Percentiles rank a stretch among this genome's conserved stretches.
Evolutionary conservation across 1,284 basidiomycete genomes (phyloP).

Genomic region (Trametes pubescens): DNA sequence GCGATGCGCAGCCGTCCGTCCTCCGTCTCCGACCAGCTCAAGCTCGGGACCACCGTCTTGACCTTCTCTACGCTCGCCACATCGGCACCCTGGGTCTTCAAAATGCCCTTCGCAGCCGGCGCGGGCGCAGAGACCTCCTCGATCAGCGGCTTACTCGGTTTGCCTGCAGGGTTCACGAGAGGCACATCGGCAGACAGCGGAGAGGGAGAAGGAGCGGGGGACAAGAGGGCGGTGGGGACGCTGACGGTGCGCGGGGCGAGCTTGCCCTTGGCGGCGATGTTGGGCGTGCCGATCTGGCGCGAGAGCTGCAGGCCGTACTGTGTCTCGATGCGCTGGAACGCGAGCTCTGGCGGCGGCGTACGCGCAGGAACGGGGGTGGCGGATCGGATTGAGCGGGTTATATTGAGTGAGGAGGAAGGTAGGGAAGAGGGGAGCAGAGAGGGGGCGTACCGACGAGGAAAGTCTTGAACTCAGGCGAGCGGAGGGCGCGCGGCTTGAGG

Average conservation of each 20-base stretch:
- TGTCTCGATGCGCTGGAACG: slow-evolving; percentile 70
- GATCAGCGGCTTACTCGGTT: slow-evolving; percentile 49
- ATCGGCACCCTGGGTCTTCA: slow-evolving; percentile 41
- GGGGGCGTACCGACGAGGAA: slow-evolving; percentile 67
- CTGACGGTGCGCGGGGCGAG: slow-evolving; percentile 61
- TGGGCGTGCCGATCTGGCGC: slow-evolving; percentile 70
- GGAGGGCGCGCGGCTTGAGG: slow-evolving; percentile 63
- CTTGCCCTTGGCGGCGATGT: slow-evolving; percentile 74
- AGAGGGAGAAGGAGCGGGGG: slow-evolving; percentile 19
- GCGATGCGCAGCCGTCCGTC: slow-evolving; percentile 50
- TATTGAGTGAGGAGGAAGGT: slow-evolving; percentile 10
- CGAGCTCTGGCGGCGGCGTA: slow-evolving; percentile 64
- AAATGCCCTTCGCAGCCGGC: slow-evolving; percentile 47
- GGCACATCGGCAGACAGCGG: not conserved
- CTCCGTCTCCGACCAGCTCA: slow-evolving; percentile 53
- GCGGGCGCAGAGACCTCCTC: slow-evolving; percentile 50
- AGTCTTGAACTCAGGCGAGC: slow-evolving; percentile 68
- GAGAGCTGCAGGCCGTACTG: slow-evolving; percentile 65
- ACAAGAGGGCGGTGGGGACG: slow-evolving; percentile 56
- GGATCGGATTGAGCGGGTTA: not conserved
- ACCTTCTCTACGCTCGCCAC: not conserved
- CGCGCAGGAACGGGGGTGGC: not conserved
- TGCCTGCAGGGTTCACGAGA: not conserved
- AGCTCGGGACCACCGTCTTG: slow-evolving; percentile 42
- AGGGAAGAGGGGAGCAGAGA: slow-evolving; percentile 19